Base-by-base conservation (phyloP, 176 grass and related monocot genomes). In the Leersia perrieri region DNA sequence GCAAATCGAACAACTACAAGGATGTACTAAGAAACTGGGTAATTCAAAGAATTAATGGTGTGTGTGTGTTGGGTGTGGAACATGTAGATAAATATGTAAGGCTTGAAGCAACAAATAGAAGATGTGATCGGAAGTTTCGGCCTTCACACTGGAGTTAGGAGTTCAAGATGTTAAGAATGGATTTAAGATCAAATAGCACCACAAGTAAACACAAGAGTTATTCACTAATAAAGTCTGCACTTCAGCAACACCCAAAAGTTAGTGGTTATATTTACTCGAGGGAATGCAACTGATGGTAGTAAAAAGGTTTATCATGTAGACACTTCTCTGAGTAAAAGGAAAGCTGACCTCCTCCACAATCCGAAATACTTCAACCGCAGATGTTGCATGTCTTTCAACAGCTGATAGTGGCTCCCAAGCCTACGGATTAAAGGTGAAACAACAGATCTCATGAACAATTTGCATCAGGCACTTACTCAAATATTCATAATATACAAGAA, bases 281-380 rank as follows among this genome's bases (percentile, higher is more conserved):
- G 11, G 5, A 70, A 63, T n/a, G 44, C 51, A 39, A 57, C 22
- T 26, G 33, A 40, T 6, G 29, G 30, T 75, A 58, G 31, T 4
- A 76, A 64, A 63, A 28, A 53, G 80, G 60, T 16, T 53, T 61
- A 79, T 47, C 18, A 64, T 65, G 23, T 60, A 77, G 11, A 78
- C 55, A 80, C 16, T 74, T 7, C n/a, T 42, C 23, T 30, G 3
- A 83, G 33, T 80, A 8, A 40, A 63, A 88, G 60, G 40, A 82
- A 90, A 80, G 57, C 77, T 68, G 35, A 97, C 91, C 94, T 97
- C 94, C 79, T 97, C 91, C 84, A 92, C 87, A 63, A 97, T 92
- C 73, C 94, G 87, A 68, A 97, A 97, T 44, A 97, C 87, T 86
- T 97, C 94, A 72, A 97, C 85, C 66, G 85, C 87, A 74, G 94